These are phyloP conservation scores for Fusarium ramigenum DNA, from an alignment of 2,329 filamentous ascomycete species.

Conservation along the genomic window DNA sequence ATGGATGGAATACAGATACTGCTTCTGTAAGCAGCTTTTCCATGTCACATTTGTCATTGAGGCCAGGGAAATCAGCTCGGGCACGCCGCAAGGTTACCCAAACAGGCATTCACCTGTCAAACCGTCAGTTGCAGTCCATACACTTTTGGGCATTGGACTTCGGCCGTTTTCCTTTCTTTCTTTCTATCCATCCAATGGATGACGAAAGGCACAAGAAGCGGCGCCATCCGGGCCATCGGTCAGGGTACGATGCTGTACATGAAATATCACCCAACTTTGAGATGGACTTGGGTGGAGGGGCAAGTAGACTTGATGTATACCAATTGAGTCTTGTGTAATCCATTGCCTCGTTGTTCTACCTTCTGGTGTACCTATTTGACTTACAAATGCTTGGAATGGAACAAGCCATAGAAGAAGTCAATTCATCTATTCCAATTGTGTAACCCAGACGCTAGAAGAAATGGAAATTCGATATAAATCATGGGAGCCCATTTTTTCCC, in stretches of 20 bases:
- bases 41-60: constrained; percentile 27
- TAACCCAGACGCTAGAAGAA: constrained; percentile 11
- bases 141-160: neutral
- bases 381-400: constrained; percentile 30
- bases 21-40: constrained; percentile 17
- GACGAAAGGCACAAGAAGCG: constrained; percentile 11
- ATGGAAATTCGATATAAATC: constrained; percentile 13
- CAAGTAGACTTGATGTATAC: constrained; percentile 13
- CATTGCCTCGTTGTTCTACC: neutral
- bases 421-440: constrained; percentile 6
- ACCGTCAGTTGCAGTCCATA: neutral
- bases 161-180: constrained; percentile 1
- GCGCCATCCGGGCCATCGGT: constrained; percentile 17
- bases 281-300: neutral
- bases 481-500: constrained; percentile 22
- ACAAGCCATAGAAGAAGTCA: constrained; percentile 5
- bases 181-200: neutral
- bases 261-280: neutral
- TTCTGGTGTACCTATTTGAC: constrained; percentile 3
- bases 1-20: neutral
- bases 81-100: neutral
- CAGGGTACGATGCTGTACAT: constrained; percentile 8
- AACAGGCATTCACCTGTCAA: constrained; percentile 7
- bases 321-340: neutral
- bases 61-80: neutral